Percentiles rank a stretch among this genome's conserved stretches.
Evolutionary conservation across 2,329 filamentous ascomycete genomes (phyloP).

Genomic region (Beauveria scarabaeidicola): DNA sequence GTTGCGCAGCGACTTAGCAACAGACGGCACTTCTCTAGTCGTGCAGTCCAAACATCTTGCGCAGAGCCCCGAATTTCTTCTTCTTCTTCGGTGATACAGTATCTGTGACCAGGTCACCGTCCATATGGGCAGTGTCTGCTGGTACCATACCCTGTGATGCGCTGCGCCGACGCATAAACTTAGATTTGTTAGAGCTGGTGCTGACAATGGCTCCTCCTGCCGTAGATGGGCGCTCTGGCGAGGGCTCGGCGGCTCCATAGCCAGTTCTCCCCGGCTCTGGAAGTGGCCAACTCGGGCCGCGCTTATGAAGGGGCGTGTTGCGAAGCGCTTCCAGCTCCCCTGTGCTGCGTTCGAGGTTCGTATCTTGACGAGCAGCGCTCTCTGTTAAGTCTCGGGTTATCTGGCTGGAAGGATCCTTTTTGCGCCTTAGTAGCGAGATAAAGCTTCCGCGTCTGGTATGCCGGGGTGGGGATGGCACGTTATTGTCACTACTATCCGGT

Average conservation of each 20-base stretch:
- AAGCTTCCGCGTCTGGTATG: constrained; percentile 40
- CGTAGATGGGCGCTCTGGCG: constrained; percentile 25
- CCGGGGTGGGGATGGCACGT: constrained; percentile 18
- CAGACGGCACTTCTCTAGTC: constrained; percentile 25
- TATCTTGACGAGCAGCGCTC: constrained; percentile 54
- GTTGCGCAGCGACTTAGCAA: not conserved
- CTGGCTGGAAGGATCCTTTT: constrained; percentile 40
- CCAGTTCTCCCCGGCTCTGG: constrained; percentile 23
- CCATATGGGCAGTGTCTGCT: constrained; percentile 9
- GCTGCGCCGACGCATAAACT: constrained; percentile 28
- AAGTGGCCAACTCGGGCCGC: constrained; percentile 27
- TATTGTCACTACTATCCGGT: constrained; percentile 17
- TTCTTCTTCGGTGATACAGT: constrained; percentile 30
- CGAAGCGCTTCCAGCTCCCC: constrained; percentile 42
- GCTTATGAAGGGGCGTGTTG: constrained; percentile 24
- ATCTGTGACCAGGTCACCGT: constrained; percentile 9
- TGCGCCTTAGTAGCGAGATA: constrained; percentile 56
- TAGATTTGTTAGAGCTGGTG: constrained; percentile 17
- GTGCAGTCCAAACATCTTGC: constrained; percentile 53
- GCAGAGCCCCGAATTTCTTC: constrained; percentile 61
- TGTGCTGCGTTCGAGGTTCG: constrained; percentile 50
- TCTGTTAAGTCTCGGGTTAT: constrained; percentile 48
- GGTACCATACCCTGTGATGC: constrained; percentile 26
- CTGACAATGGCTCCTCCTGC: constrained; percentile 21
- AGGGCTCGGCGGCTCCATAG: constrained; percentile 20